Percentiles rank a stretch among this genome's conserved stretches.
Evolutionary conservation across 2,329 filamentous ascomycete species (phyloP).

Genomic region (Myriangium duriaei): DNA sequence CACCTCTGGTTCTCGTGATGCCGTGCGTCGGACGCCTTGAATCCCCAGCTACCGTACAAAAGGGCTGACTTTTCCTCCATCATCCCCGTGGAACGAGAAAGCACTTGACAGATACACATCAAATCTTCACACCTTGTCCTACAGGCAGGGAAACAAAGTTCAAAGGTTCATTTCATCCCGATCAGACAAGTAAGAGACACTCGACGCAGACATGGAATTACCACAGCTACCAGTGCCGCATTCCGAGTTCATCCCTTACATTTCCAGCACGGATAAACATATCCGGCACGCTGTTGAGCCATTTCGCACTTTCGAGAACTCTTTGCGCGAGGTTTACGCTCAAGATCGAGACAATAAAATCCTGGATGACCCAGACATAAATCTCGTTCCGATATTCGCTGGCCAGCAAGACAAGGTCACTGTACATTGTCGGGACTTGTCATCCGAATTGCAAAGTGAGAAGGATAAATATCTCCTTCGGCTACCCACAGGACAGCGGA

Average conservation of each 20-base stretch:
- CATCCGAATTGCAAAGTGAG: conserved; percentile 45
- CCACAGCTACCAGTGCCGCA: conserved; percentile 28
- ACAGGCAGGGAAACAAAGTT: no score
- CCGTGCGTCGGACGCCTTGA: no score
- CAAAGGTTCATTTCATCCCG: no score
- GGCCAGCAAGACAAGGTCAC: conserved; percentile 42
- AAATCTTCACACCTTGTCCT: no score
- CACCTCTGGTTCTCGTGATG: no score
- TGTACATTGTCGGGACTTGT: conserved; percentile 49
- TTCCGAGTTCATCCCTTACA: conserved; percentile 37
- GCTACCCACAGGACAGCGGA: conserved; percentile 49
- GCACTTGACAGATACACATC: no score
- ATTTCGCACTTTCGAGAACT: conserved; percentile 55
- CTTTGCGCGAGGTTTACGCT: conserved; percentile 54
- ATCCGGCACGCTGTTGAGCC: conserved; percentile 50
- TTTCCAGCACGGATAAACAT: conserved; percentile 42
- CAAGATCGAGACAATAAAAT: conserved; percentile 51
- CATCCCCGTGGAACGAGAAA: no score
- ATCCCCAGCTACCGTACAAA: no score
- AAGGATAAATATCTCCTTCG: conserved; percentile 58
- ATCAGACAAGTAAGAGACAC: no score
- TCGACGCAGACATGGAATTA: conserved; percentile 16
- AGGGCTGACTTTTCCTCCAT: no score
- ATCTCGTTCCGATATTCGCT: conserved; percentile 50
- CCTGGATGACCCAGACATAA: conserved; percentile 44